These are phyloP conservation scores for Trichaptum fuscoviolaceum DNA, from an alignment of 768 basidiomycete species.

Conservation along the genomic window DNA sequence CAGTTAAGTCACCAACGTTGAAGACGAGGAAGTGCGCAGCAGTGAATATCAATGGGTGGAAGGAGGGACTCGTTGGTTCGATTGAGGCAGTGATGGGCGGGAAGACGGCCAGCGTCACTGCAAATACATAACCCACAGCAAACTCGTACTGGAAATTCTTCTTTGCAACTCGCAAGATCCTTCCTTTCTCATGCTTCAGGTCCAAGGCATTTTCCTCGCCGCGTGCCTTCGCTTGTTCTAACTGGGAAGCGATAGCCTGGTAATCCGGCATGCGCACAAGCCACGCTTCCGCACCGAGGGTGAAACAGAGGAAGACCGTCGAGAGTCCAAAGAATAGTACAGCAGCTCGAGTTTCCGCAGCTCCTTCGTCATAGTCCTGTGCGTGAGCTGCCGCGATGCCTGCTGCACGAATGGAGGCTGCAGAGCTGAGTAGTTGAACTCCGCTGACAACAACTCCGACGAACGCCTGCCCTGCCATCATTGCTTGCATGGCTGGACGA, in stretches of 20 bases:
- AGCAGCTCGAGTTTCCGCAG: conserved; percentile 63
- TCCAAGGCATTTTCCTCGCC: conserved; percentile 10
- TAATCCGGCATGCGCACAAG: conserved; percentile 58
- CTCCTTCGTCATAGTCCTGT: conserved; percentile 25
- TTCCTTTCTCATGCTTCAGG: conserved; percentile 26
- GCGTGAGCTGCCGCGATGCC: conserved; percentile 7
- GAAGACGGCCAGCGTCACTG: conserved; percentile 81
- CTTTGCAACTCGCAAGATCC: conserved; percentile 50
- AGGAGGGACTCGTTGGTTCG: conserved; percentile 52
- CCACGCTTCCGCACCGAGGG: conserved; percentile 50
- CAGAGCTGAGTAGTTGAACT: conserved; percentile 66
- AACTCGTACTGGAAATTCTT: conserved; percentile 66
- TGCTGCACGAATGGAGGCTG: conserved; percentile 42
- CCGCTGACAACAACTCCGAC: conserved; percentile 77
- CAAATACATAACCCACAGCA: conserved; percentile 70
- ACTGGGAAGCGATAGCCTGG: conserved; percentile 41
- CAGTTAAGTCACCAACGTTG: conserved; percentile 66
- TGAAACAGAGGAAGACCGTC: conserved; percentile 54
- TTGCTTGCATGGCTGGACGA: conserved; percentile 59
- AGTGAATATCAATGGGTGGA: conserved; percentile 80
- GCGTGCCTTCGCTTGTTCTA: conserved; percentile 34
- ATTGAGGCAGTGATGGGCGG: conserved; percentile 83
- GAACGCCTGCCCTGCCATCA: conserved; percentile 83
- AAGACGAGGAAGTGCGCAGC: conserved; percentile 74
- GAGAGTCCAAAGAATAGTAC: conserved; percentile 71